Percentiles rank a stretch among this genome's conserved stretches.
phyloP scores from a whole-genome alignment of 176 grass and related monocot species.

The Neostapfia colusana region DNA sequence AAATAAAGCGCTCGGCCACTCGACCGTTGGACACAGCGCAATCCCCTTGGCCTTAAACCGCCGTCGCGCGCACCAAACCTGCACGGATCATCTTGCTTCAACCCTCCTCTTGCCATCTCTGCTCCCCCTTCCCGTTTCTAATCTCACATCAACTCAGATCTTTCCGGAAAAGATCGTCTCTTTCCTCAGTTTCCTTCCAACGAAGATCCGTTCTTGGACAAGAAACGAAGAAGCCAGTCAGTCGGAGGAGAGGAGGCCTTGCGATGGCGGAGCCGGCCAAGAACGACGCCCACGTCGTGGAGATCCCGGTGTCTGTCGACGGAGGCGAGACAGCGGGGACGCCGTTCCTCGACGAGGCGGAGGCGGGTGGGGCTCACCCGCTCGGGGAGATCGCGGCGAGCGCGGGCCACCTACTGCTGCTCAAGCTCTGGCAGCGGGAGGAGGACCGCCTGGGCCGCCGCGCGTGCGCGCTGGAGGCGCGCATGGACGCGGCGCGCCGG shows the following conservation, averaged over 20 bases:
- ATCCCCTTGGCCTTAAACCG: background rate
- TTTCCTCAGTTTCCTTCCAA: constrained; percentile 7
- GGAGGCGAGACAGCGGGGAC: background rate
- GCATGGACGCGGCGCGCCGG: constrained; percentile 55
- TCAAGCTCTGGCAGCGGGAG: constrained; percentile 89
- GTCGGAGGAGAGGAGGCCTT: background rate
- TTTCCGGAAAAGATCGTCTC: constrained; percentile 22
- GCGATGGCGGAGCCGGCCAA: constrained; percentile 26
- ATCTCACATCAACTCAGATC: constrained; percentile 50
- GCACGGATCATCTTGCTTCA: constrained; percentile 24
- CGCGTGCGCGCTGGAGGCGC: constrained; percentile 57
- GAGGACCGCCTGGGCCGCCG: constrained; percentile 60
- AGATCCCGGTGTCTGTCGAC: constrained; percentile 46
- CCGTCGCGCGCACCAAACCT: background rate
- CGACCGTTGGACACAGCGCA: constrained; percentile 56
- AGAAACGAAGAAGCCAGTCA: background rate
- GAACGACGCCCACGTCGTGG: constrained; percentile 46
- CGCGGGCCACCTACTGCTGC: constrained; percentile 77
- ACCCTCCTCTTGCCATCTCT: constrained; percentile 31
- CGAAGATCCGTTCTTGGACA: background rate
- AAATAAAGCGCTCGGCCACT: constrained; percentile 16
- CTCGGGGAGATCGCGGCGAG: constrained; percentile 73
- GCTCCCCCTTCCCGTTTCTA: background rate
- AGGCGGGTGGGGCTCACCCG: constrained; percentile 44
- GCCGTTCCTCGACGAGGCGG: constrained; percentile 23